phyloP scores from a whole-genome alignment of 768 basidiomycete genomes.

The Filobasidium wieringae region DNA sequence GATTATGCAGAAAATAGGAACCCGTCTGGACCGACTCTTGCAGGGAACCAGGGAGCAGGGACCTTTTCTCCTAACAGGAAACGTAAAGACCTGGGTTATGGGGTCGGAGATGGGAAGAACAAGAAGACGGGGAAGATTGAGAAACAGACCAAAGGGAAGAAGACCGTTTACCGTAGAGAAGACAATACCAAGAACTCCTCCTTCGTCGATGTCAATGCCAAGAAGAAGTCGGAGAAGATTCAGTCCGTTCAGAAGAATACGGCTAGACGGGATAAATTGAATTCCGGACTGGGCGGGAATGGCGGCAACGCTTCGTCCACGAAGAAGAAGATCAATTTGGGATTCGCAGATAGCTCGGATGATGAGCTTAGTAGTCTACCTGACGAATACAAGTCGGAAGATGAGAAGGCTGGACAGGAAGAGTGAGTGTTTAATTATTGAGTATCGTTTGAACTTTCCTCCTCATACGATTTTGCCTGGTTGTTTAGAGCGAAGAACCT shows the following conservation, averaged over 20 bases:
- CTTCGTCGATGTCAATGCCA: background rate
- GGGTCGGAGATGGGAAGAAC: background rate
- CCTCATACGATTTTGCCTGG: background rate
- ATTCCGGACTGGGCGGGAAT: background rate
- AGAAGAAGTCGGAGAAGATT: background rate
- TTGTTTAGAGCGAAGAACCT: background rate
- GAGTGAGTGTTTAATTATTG: constrained; percentile 1
- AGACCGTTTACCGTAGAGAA: background rate
- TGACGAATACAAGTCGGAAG: constrained; percentile 12
- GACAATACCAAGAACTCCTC: background rate
- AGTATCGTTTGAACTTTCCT: background rate
- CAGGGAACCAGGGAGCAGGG: no score
- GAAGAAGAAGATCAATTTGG: no score
- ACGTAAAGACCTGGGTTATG: background rate
- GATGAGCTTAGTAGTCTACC: constrained; percentile 14
- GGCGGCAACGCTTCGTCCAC: background rate
- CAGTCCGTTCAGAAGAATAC: background rate
- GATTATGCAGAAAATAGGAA: background rate
- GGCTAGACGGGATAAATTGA: background rate
- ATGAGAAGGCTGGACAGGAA: constrained; percentile 3
- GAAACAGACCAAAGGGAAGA: background rate
- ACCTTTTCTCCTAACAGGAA: background rate
- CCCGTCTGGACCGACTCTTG: no score
- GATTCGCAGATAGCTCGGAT: background rate
- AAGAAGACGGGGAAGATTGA: background rate